Conservation (phyloP, 1,284 basidiomycete species). For the Phylloboletellus chloephorus region DNA sequence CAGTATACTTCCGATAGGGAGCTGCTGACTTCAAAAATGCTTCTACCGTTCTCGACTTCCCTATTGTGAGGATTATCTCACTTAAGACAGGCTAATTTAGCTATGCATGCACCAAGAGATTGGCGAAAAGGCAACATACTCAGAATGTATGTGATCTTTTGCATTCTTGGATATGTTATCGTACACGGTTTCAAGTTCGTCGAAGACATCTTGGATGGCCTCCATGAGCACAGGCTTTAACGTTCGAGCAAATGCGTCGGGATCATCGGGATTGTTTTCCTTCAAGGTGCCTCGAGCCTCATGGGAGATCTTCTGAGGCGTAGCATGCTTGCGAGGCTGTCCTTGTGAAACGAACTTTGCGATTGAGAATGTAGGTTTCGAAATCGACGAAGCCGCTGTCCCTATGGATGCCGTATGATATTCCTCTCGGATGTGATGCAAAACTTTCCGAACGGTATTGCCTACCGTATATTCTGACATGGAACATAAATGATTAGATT, state of each 20-base stretch:
- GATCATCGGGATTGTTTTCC: slow-evolving; percentile 67
- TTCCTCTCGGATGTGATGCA: slow-evolving; percentile 93
- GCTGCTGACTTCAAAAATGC: slow-evolving; percentile 88
- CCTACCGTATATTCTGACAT: slow-evolving; percentile 84
- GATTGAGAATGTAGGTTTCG: slow-evolving; percentile 57
- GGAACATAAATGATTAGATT: slow-evolving; percentile 7
- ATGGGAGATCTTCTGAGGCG: slow-evolving; percentile 39
- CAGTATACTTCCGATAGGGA: slow-evolving; percentile 89
- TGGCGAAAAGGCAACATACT: slow-evolving; percentile 49
- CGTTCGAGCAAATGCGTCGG: slow-evolving; percentile 64
- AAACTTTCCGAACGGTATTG: slow-evolving; percentile 87
- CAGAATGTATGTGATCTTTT: slow-evolving; percentile 94
- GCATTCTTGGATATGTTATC: slow-evolving; percentile 93
- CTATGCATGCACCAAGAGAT: not conserved
- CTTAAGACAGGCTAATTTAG: slow-evolving; percentile 38
- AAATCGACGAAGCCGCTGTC: slow-evolving; percentile 29
- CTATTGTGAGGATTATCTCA: slow-evolving; percentile 94
- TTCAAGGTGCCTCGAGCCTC: slow-evolving; percentile 51
- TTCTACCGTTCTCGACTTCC: slow-evolving; percentile 93
- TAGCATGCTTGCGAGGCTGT: slow-evolving; percentile 58
- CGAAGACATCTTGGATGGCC: slow-evolving; percentile 89
- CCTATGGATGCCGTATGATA: slow-evolving; percentile 65
- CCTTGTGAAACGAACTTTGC: slow-evolving; percentile 74
- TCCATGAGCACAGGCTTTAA: slow-evolving; percentile 81
- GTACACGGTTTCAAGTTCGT: slow-evolving; percentile 94